Base-by-base conservation (phyloP, 2,329 filamentous ascomycete species). In the Aspergillus bombycis region DNA sequence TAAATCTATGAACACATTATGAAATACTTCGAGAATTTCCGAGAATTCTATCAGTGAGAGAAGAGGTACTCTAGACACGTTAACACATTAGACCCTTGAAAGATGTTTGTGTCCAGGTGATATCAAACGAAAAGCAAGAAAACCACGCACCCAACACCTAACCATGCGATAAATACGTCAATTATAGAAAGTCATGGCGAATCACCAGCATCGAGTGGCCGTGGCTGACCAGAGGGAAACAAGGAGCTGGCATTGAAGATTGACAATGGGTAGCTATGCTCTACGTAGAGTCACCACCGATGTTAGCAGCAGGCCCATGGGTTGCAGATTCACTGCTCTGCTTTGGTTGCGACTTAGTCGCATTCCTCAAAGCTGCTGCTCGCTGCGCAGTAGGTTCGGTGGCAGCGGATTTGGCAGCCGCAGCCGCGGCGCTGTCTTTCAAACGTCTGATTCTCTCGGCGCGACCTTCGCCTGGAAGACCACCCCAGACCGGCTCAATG, bases 401-500 rank as follows among this genome's bases (percentile, higher is more conserved):
- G 21, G 60, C 61, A 30, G 56, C 52, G 34, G 66, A 65, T 23
- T 50, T 54, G 16, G 68, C 65, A 19, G 67, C 67, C 1, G 68
- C 66, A 2, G 71, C 68, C 21, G 73, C 68, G 1, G 74, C 68
- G 9, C 73, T 70, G 26, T 79, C 75, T 56, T 70, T 74, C 19
- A 79, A 67, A 11, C 78, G 74, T 58, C 74, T 77, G 50, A 80
- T 68, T 36, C 77, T 72, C 23, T 79, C 78, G 2, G 71, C 65
- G 10, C 78, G 71, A 12, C 71, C 75, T 62, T 80, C 77, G n/a
- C 78, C 77, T 23, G 77, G 76, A 7, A 79, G 68, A 63, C 75
- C 74, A 21, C 74, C 71, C 73, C 77, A 76, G 52, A 79, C 73
- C 7, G 77, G 78, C 60, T 81, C 79, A 28, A 81, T 75, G 4